Conservation (phyloP, 306 rosid species). For the Trifolium subterraneum region DNA sequence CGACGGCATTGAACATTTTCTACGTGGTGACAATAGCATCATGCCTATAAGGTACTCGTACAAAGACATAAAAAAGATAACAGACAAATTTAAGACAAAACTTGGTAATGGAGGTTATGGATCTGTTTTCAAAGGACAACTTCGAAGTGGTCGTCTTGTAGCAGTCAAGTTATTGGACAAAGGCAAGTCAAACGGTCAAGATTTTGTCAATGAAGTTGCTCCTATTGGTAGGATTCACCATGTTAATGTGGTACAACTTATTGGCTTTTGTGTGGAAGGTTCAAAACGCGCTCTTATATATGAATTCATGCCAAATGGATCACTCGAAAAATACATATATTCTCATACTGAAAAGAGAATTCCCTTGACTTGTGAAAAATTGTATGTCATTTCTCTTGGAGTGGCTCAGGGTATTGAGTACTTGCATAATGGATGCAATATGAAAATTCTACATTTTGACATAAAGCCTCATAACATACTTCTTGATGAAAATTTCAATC, state of each 20-base stretch:
- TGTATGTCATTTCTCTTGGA: conserved; percentile 4
- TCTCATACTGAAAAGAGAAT: not conserved
- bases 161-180: not conserved
- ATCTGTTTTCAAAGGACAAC: no score
- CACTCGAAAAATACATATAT: conserved; percentile 20
- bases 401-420: conserved; percentile 6
- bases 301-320: conserved; percentile 7
- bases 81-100: no score
- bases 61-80: no score
- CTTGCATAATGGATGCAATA: conserved; percentile 7
- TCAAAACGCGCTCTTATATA: conserved; percentile 23
- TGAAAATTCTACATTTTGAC: conserved; percentile 15
- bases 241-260: not conserved
- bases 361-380: conserved; percentile 1
- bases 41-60: no score
- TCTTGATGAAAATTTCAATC: conserved; percentile 7
- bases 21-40: no score
- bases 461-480: conserved; percentile 16
- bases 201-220: conserved; percentile 4
- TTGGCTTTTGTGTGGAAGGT: conserved; percentile 15
- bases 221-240: not conserved
- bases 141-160: no score
- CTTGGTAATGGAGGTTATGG: no score
- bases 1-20: no score
- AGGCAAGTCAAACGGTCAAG: not conserved